A percentile compares a stretch with the other conserved stretches of the same genome.
These are phyloP conservation scores for Rhodotorula paludigena DNA, from an alignment of 768 basidiomycete species.

Conservation along the genomic window DNA sequence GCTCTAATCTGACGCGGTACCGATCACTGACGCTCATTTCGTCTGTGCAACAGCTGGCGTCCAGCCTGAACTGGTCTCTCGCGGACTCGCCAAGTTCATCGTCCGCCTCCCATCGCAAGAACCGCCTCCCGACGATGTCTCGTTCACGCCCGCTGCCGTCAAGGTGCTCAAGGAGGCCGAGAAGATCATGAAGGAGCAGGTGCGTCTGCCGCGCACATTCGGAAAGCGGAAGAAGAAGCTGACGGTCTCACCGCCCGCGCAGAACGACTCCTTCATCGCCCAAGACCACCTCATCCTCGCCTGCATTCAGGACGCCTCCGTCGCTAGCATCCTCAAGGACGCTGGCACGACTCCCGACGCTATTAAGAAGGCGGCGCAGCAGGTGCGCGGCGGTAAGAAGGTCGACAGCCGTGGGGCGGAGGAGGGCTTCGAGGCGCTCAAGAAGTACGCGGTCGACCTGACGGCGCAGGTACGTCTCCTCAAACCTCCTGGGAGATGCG, in stretches of 20 bases:
- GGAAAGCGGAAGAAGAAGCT: background rate
- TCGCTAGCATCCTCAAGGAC: conserved; percentile 69
- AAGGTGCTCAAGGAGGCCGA: conserved; percentile 72
- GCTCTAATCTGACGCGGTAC: no score
- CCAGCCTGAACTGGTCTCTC: conserved; percentile 62
- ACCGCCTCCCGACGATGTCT: conserved; percentile 76
- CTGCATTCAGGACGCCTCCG: conserved; percentile 66
- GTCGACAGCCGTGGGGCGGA: conserved; percentile 83
- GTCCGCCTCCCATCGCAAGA: conserved; percentile 76
- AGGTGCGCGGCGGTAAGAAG: conserved; percentile 73
- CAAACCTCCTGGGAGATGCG: no score
- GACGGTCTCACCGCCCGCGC: background rate
- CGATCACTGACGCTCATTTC: conserved; percentile 33
- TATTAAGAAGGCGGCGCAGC: conserved; percentile 67
- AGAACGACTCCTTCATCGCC: conserved; percentile 81
- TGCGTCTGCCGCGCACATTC: background rate
- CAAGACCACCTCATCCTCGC: conserved; percentile 88
- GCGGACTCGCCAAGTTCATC: conserved; percentile 68
- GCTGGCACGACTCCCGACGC: conserved; percentile 62
- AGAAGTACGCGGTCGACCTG: conserved; percentile 54
- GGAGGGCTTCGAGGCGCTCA: conserved; percentile 82
- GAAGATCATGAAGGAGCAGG: conserved; percentile 61
- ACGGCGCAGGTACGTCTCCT: conserved; percentile 47
- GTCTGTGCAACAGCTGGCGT: conserved; percentile 60
- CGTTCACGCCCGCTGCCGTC: conserved; percentile 57